A percentile compares a stretch with the other conserved stretches of the same genome.
Conservation (phyloP, 108 stramenopile genomes). For the Nannochloropsis gaditana region DNA sequence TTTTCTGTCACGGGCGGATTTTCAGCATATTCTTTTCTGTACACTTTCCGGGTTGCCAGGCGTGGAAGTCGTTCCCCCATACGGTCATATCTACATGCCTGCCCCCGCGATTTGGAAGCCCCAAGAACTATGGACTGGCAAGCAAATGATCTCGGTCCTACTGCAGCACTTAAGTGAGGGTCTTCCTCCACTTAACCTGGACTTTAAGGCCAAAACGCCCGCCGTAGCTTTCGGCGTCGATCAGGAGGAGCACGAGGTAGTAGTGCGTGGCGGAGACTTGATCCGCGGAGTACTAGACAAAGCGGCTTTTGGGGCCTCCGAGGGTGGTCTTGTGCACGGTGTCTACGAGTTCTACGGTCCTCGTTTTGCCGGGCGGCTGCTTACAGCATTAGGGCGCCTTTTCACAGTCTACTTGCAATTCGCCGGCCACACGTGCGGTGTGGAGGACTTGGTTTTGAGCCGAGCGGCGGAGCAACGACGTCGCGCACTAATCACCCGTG, state of each 20-base stretch:
- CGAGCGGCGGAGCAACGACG: conserved; percentile 70
- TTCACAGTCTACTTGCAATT: conserved; percentile 47
- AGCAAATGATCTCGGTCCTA: conserved; percentile 79
- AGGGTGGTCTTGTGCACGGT: conserved; percentile 86
- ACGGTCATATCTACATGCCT: conserved; percentile 67
- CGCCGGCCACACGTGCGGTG: conserved; percentile 91
- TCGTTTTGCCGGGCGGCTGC: conserved; percentile 29
- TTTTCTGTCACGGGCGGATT: conserved; percentile 56
- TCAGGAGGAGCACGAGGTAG: conserved; percentile 77
- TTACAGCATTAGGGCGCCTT: conserved; percentile 20
- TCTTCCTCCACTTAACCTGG: conserved; percentile 65
- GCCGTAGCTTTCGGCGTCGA: conserved; percentile 73
- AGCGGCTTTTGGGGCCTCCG: conserved; percentile 68
- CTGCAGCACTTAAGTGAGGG: conserved; percentile 49
- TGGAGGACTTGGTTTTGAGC: conserved; percentile 91
- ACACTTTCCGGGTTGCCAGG: conserved; percentile 74
- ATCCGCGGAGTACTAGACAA: conserved; percentile 94
- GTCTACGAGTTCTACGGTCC: conserved; percentile 61
- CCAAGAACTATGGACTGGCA: conserved; percentile 84
- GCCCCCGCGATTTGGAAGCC: conserved; percentile 94
- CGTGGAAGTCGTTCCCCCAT: conserved; percentile 69
- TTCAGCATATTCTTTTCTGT: not conserved
- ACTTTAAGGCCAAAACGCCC: conserved; percentile 85
- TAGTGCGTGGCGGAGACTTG: conserved; percentile 83
- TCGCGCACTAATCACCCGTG: not conserved